Conservation (phyloP, 2,329 filamentous ascomycete species). For the Claviceps purpurea region DNA sequence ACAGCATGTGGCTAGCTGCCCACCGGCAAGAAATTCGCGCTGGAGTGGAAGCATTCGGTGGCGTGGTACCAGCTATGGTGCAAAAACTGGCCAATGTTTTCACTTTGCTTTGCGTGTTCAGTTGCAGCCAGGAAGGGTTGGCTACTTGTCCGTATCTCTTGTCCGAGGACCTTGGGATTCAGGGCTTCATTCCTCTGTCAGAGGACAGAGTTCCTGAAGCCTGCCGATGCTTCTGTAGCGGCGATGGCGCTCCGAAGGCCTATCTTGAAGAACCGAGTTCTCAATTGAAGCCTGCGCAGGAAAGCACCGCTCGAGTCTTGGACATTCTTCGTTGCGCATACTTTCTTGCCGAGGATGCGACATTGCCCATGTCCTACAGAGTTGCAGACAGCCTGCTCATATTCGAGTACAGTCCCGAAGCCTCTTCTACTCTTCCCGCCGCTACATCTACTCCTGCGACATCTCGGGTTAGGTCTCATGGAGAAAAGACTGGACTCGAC, state of each 20-base stretch:
- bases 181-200: slow-evolving; percentile 30
- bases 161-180: slow-evolving; percentile 33
- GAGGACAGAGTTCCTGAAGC: slow-evolving; percentile 23
- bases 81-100: slow-evolving; percentile 32
- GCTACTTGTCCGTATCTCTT: slow-evolving; percentile 35
- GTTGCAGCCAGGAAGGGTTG: slow-evolving; percentile 25
- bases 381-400: slow-evolving; percentile 17
- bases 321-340: slow-evolving; percentile 36
- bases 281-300: slow-evolving; percentile 19
- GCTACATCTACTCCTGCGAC: background rate
- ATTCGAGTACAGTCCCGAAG: slow-evolving; percentile 19
- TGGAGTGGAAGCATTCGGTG: slow-evolving; percentile 31
- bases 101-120: slow-evolving; percentile 32
- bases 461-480: background rate
- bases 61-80: slow-evolving; percentile 32
- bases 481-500: background rate
- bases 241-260: slow-evolving; percentile 25
- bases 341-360: slow-evolving; percentile 28
- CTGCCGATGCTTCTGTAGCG: slow-evolving; percentile 25
- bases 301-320: slow-evolving; percentile 32
- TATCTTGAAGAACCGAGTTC: slow-evolving; percentile 19
- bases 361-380: slow-evolving; percentile 23
- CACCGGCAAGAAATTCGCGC: slow-evolving; percentile 31
- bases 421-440: background rate
- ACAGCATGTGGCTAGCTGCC: slow-evolving; percentile 38